Base-by-base conservation (phyloP, 2,329 filamentous ascomycete genomes). In the Huntiella bhutanensis region DNA sequence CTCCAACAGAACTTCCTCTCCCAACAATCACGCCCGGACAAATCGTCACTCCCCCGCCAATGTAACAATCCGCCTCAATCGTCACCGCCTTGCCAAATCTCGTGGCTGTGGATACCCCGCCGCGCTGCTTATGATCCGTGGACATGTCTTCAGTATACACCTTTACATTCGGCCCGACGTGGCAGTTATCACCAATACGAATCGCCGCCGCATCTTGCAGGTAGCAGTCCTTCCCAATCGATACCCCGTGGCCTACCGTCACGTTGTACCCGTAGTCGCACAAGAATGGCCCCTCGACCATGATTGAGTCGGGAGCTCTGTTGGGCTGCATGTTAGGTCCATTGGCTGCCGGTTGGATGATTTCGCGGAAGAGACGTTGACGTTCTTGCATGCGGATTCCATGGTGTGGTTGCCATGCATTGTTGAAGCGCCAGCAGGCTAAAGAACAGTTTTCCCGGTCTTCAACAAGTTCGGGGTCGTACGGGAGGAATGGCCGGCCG, bases 201-300 rank as follows among this genome's bases (percentile, higher is more conserved):
- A 96, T 81, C 52, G 78, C 71, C 58, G 79, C 82, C n/a, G 86
- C 79, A 58, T 98, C 91, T 47, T 87, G 75, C 56, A 96, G 80
- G 19, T 77, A 79, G 60, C 87, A 95, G 55, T 84, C 82, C 47
- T 82, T 73, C 13, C 81, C 83, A 53, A 98, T 82, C 47, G 79
- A 73, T 2, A 92, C 84, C 52, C 91, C 79, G 54, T 87, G 80
- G 10, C 83, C 87, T 53, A 98, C 82, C 41, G 73, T 73, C 55
- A 96, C 81, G 59, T 98, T 96, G 64, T 94, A 96, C 1, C 91
- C 91, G 56, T 95, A 95, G 56, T 95, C 86, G 59, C 88, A 95
- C 41, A 71, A 78, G 60, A 98, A 96, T 0, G 88, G 88, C 2
- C 82, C 77, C 56, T 94, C 85, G 19, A 98, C 81, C 37, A 79